phyloP scores from a whole-genome alignment of 2,329 filamentous ascomycete genomes.

The Kalaharituber pfeilii region DNA sequence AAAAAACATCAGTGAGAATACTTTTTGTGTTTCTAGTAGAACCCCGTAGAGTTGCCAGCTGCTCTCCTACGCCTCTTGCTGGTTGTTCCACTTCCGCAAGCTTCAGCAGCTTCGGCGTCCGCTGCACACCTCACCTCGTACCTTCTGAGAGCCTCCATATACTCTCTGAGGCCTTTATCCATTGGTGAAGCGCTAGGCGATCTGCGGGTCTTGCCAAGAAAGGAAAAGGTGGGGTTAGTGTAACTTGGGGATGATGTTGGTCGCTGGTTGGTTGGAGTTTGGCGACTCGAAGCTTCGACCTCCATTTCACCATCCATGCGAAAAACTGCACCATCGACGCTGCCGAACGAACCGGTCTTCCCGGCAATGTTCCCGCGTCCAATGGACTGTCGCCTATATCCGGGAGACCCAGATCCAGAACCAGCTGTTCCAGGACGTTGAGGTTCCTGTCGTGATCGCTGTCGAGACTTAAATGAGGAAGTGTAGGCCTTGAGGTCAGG shows the following conservation, averaged over 20 bases:
- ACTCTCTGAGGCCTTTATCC: not conserved
- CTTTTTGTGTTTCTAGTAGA: not conserved
- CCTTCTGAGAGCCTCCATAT: not conserved
- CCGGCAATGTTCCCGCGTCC: not conserved
- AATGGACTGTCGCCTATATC: not conserved
- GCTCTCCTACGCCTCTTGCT: not conserved
- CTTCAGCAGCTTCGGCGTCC: not conserved
- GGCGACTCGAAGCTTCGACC: not conserved
- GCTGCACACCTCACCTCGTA: not conserved
- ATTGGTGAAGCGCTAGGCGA: not conserved
- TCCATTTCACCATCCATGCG: slow-evolving; percentile 1
- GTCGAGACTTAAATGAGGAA: not conserved
- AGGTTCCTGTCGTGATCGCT: not conserved
- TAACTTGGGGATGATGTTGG: not conserved
- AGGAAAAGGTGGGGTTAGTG: not conserved
- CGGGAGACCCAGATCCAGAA: not conserved
- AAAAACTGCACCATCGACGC: not conserved
- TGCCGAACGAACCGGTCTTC: not conserved
- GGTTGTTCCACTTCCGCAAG: not conserved
- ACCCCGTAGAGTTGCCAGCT: not conserved
- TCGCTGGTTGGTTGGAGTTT: not conserved
- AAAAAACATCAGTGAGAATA: too few species aligned
- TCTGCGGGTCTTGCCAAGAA: not conserved
- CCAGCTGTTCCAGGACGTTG: not conserved
- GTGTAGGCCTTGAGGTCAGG: not conserved